phyloP scores from a whole-genome alignment of 306 rosid species.

The Glycyrrhiza uralensis region DNA sequence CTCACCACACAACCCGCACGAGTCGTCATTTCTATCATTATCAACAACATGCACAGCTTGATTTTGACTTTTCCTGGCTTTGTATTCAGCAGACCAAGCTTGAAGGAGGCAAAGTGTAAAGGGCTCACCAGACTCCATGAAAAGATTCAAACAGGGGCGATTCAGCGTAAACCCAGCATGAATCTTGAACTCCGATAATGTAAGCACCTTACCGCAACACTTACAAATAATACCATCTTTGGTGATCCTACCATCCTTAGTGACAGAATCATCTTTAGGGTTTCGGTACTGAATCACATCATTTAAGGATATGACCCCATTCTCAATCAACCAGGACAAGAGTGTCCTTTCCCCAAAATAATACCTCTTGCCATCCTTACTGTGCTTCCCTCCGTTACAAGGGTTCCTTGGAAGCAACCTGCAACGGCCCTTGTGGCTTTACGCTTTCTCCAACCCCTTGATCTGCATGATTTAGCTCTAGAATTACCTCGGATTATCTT shows the following conservation, averaged over 20 bases:
- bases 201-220: constrained; percentile 64
- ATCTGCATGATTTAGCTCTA: constrained; percentile 49
- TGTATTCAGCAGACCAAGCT: constrained; percentile 98
- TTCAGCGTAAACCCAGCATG: constrained; percentile 78
- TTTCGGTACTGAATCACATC: constrained; percentile 76
- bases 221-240: constrained; percentile 80
- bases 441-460: constrained; percentile 51
- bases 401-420: constrained; percentile 72
- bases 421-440: constrained; percentile 66
- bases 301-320: constrained; percentile 61
- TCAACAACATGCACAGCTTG: constrained; percentile 52
- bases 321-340: constrained; percentile 82
- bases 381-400: constrained; percentile 64
- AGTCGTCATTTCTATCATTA: constrained; percentile 85
- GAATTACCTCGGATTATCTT: constrained; percentile 34
- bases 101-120: constrained; percentile 92
- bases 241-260: constrained; percentile 74
- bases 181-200: constrained; percentile 76
- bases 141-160: constrained; percentile 90
- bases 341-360: constrained; percentile 66
- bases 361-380: constrained; percentile 64
- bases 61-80: constrained; percentile 59
- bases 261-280: constrained; percentile 55
- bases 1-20: constrained; percentile 91
- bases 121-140: constrained; percentile 83